Evolutionary conservation across 139 green algal species (phyloP), one percentile per base, ranked within the genome.

Genomic region (Micractinium conductrix): DNA sequence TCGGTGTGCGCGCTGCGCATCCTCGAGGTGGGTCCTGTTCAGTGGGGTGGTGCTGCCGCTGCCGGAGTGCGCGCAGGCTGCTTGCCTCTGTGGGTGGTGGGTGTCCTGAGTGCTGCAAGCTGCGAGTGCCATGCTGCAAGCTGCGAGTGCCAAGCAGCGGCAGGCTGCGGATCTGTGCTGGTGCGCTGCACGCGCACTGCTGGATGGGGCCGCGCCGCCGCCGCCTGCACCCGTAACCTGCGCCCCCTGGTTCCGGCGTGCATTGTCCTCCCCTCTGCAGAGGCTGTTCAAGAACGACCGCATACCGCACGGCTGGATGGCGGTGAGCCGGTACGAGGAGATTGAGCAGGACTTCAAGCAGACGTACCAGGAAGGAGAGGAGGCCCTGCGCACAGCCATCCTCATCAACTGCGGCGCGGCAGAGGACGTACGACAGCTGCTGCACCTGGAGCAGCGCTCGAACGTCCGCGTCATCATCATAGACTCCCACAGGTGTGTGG

Each of bases 401-500:
- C 85, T 98, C 1, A 88, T 98, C n/a, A 98, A 98, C 84, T 98
- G 95, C 84, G 95, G 95, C 10, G 95, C 92, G 0, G 90, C 89
- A 14, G 94, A 96, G 75, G 91, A 96, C 38, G 73, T 95, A 0
- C 68, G 80, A 1, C 67, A 74, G 43, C 43, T 92, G 40, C 89
- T 92, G 12, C 50, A 89, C n/a, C 79, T 92, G 17, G 40, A 74
- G 3, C 37, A 84, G 1, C 75, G 78, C 37, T 35, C 45, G 7
- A 92, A 92, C 35, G 85, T 95, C 17, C 88, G 93, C n/a, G 90
- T 95, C 6, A 83, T 96, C 55, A 93, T 98, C 35, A 85, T 98
- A 19, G 95, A 98, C 87, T 92, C 90, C 60, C 95, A 98, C 90
- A 73, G 93, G 43, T 82, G 44, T 24, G 62, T 28, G 35, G 62